These are phyloP conservation scores for Suillus weaverae DNA, from an alignment of 768 basidiomycete species.

Conservation along the genomic window DNA sequence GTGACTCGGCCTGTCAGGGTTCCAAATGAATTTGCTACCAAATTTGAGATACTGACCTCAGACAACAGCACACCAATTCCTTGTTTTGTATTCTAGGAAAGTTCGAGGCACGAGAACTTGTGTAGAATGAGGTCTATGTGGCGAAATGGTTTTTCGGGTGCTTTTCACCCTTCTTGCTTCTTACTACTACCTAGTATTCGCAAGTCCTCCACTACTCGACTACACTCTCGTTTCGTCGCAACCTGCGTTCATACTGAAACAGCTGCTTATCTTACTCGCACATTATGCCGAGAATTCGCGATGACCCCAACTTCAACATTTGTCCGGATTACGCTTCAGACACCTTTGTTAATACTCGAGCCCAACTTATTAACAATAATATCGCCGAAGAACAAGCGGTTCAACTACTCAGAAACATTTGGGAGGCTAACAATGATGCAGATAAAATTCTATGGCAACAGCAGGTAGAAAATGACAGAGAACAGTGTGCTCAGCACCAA, in stretches of 20 bases:
- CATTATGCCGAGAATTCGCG: neutral
- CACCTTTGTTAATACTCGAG: neutral
- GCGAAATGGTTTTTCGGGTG: too few species aligned
- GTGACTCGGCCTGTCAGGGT: too few species aligned
- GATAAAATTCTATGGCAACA: neutral
- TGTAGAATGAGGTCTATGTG: neutral
- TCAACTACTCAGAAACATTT: neutral
- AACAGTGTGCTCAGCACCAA: neutral
- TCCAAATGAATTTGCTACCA: too few species aligned
- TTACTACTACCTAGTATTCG: neutral
- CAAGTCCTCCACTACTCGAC: neutral
- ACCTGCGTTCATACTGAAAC: too few species aligned
- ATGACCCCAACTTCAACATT: neutral
- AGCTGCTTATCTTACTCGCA: too few species aligned
- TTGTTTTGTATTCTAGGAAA: conserved; percentile 46
- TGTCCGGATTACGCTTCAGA: neutral
- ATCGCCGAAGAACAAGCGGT: neutral
- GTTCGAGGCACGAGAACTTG: conserved; percentile 64
- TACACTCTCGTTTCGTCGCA: neutral
- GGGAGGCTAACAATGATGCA: neutral
- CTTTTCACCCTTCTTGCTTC: too few species aligned
- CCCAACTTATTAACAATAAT: neutral
- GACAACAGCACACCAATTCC: too few species aligned
- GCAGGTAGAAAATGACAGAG: neutral
- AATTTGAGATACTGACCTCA: too few species aligned